Conservation (phyloP, 1,284 basidiomycete species). For the Tranzscheliella williamsii region DNA sequence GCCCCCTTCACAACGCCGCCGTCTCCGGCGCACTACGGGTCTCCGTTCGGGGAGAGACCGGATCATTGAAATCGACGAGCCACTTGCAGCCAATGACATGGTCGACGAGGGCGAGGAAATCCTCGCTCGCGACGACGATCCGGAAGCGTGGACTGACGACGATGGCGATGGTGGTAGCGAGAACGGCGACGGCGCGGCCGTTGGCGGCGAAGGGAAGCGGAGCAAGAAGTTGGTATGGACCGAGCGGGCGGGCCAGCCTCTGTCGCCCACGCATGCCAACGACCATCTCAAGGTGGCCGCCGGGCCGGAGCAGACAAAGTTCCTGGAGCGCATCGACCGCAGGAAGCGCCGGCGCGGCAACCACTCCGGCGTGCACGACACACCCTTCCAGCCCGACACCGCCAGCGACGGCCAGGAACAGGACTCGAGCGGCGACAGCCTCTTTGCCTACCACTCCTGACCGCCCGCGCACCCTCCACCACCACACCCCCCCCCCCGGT, state of each 20-base stretch:
- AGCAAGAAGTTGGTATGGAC: not conserved
- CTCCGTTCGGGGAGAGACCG: constrained; percentile 20
- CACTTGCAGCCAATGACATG: constrained; percentile 7
- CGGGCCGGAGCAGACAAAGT: not conserved
- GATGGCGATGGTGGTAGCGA: constrained; percentile 1
- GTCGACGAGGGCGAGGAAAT: constrained; percentile 6
- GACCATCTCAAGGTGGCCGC: not conserved
- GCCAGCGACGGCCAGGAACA: no score
- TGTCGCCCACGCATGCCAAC: not conserved
- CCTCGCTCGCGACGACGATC: constrained; percentile 2
- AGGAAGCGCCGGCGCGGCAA: not conserved
- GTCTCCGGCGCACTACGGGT: constrained; percentile 14
- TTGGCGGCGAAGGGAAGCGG: not conserved
- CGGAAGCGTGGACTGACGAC: constrained; percentile 33
- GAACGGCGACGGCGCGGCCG: not conserved
- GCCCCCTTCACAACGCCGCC: constrained; percentile 7
- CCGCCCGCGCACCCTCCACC: no score
- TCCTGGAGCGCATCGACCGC: not conserved
- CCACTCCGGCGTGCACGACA: no score
- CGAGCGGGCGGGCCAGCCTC: not conserved
- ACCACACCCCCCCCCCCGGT: no score
- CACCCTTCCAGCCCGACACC: no score
- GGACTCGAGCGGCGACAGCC: no score
- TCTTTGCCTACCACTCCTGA: no score
- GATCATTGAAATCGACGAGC: constrained; percentile 9